These are phyloP conservation scores for Nepenthes alata DNA, from an alignment of 179 eudicot species.

Conservation along the genomic window DNA sequence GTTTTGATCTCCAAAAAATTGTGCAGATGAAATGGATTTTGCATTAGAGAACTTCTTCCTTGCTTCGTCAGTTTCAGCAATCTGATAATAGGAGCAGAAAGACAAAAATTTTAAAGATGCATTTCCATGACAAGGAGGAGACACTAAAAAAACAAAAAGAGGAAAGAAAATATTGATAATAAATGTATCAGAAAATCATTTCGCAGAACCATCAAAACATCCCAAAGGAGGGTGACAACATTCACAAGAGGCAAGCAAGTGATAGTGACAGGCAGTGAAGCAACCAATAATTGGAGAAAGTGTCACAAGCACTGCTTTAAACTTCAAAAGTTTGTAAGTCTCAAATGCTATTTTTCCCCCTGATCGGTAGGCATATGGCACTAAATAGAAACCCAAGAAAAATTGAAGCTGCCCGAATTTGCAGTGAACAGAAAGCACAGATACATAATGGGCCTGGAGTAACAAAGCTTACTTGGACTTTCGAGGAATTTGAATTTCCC, in stretches of 20 bases:
- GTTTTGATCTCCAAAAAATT: slow-evolving; percentile 68
- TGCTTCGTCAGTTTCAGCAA: slow-evolving; percentile 88
- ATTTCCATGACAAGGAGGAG: neutral
- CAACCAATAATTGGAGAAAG: neutral
- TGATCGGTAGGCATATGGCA: no score
- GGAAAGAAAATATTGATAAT: neutral
- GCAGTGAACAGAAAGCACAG: neutral
- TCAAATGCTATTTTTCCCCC: no score
- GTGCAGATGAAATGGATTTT: slow-evolving; percentile 88
- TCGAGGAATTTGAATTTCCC: slow-evolving; percentile 45
- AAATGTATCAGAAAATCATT: no score
- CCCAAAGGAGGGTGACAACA: no score
- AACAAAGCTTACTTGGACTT: slow-evolving; percentile 45
- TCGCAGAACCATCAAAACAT: no score
- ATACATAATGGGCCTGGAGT: neutral
- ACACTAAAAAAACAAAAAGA: slow-evolving; percentile 3
- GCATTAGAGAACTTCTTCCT: slow-evolving; percentile 94
- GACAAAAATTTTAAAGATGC: neutral
- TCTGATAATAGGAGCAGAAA: slow-evolving; percentile 20
- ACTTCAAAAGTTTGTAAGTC: no score
- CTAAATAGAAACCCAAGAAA: no score
- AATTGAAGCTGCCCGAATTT: neutral
- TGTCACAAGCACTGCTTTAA: no score
- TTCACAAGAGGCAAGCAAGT: no score
- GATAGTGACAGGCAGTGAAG: no score